Evolutionary conservation across 495 filamentous ascomycete genomes (phyloP), one percentile per base, ranked within the genome.

Genomic region (Penicillium argentinense): DNA sequence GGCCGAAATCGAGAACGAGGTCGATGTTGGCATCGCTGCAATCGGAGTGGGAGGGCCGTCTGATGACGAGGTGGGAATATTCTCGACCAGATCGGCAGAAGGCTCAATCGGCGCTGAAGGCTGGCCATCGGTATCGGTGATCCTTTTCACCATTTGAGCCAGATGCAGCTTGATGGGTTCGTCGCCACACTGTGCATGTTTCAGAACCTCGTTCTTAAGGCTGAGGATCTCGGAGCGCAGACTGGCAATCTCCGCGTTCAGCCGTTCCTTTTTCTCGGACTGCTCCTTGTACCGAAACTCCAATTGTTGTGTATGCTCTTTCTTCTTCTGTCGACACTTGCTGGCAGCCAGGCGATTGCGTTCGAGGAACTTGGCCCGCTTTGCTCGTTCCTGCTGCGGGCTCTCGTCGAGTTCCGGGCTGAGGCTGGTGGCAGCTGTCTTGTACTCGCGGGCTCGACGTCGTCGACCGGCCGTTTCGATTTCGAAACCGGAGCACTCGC

Each of bases 301-400:
- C 3, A 88, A 68, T 19, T 79, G 74, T 29, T 78, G 68, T 5
- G 83, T 82, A 63, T 81, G 84, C 51, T 84, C 79, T 60, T 92
- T 95, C 67, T 93, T 92, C 75, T 91, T 92, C 61, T 86, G 82
- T 2, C 90, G 81, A 59, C 89, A 95, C 55, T 95, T 96, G 65
- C 81, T 88, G 0, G 90, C 90, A 4, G 90, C 90, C 4, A 91
- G 60, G 4, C 90, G 81, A 57, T 96, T 96, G 18, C 87, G 81
- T 57, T 93, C 87, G 21, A 93, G 75, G 59, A 88, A 83, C 74
- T 72, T 70, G 23, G 66, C 65, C 8, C 69, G 62, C 39, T 71
- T 68, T 3, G 51, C 57, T 12, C 54, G 54, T 7, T 67, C 63
- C 5, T 56, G 57, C 2, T 47, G 56, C 1, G 56, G 53, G n/a